Evolutionary conservation across 345 rosid species (phyloP).

Genomic region (Populus euphratica): DNA sequence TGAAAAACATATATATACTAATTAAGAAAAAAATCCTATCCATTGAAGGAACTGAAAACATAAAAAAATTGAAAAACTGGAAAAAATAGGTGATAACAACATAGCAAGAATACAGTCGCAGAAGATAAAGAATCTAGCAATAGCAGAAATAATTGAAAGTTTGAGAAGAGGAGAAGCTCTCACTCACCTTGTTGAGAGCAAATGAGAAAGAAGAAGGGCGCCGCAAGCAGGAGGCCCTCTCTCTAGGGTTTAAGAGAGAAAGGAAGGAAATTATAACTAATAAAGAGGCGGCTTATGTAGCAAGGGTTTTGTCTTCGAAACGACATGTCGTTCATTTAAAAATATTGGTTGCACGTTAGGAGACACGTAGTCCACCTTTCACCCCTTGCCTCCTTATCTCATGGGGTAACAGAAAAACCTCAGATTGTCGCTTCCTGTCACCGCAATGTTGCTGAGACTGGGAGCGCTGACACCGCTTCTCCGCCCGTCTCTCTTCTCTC

Average conservation of each 20-base stretch:
- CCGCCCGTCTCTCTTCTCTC: conserved; percentile 14
- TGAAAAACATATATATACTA: not conserved
- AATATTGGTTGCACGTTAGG: not conserved
- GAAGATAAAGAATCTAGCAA: not conserved
- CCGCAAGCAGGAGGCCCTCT: not conserved
- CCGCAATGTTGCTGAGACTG: conserved; percentile 9
- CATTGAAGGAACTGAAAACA: not conserved
- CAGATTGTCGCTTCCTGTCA: not conserved
- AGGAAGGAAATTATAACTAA: not conserved
- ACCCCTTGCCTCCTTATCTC: not conserved
- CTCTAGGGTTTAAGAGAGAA: conserved; percentile 10
- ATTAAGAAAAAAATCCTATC: not conserved
- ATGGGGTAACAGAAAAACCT: not conserved
- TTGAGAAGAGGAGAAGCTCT: not conserved
- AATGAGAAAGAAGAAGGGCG: not conserved
- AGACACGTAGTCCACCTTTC: not conserved
- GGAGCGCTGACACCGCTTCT: conserved; percentile 1
- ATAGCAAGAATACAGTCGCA: not conserved
- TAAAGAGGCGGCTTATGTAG: not conserved
- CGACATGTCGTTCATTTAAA: not conserved
- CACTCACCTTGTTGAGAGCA: not conserved
- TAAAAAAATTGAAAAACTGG: not conserved
- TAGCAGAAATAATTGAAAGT: not conserved
- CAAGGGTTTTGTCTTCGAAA: not conserved
- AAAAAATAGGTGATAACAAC: not conserved